Conservation (phyloP, 1,284 basidiomycete species). For the Moniliella sp. region DNA sequence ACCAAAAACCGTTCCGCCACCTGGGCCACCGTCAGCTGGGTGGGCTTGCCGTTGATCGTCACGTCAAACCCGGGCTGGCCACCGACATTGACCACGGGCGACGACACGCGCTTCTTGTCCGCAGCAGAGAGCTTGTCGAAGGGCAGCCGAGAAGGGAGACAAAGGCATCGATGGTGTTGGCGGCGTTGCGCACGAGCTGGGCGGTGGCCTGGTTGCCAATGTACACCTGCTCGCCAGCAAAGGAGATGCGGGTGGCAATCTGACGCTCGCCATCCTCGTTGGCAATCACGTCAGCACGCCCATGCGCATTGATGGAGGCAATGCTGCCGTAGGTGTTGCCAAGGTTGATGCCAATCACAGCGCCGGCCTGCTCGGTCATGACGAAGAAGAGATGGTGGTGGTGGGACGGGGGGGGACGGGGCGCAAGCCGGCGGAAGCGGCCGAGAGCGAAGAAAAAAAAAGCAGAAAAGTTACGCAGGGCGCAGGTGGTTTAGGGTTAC, state of each 20-base stretch:
- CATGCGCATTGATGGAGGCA: constrained; percentile 68
- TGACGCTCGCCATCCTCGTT: constrained; percentile 97
- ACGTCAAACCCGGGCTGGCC: constrained; percentile 47
- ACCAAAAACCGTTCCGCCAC: constrained; percentile 63
- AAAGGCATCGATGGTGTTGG: constrained; percentile 84
- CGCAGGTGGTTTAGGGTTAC: too few species aligned
- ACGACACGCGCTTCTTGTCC: constrained; percentile 53
- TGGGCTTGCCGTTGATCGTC: constrained; percentile 51
- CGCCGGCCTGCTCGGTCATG: constrained; percentile 8
- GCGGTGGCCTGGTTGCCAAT: constrained; percentile 84
- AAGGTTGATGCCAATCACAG: constrained; percentile 74
- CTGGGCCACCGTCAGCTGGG: constrained; percentile 56
- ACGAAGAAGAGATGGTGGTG: too few species aligned
- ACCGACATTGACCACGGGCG: constrained; percentile 53
- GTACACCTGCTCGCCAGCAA: constrained; percentile 50
- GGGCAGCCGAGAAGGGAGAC: constrained; percentile 73
- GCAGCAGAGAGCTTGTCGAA: constrained; percentile 52
- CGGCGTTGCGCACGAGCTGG: constrained; percentile 80
- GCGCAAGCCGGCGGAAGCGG: too few species aligned
- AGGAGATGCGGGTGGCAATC: constrained; percentile 80
- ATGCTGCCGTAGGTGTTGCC: constrained; percentile 88
- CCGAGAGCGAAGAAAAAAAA: too few species aligned
- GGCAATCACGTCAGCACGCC: constrained; percentile 46
- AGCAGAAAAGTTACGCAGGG: too few species aligned
- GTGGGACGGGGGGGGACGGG: too few species aligned